phyloP scores from a whole-genome alignment of 805 yeast genomes.

The Sugiyamaella lignohabitans region DNA sequence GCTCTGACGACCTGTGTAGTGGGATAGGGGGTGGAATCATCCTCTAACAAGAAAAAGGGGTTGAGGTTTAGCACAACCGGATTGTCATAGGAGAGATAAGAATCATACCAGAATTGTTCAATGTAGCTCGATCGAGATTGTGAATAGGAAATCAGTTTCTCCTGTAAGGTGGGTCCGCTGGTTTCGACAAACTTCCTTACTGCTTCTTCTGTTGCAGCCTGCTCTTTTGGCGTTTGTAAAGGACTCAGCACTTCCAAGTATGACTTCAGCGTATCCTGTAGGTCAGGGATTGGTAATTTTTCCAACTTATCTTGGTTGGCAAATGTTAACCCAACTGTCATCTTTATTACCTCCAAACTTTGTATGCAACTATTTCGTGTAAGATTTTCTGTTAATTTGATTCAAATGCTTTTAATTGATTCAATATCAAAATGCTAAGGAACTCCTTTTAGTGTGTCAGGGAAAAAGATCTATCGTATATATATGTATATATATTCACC shows the following conservation, averaged over 20 bases:
- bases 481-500: too few species aligned
- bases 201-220: slow-evolving; percentile 51
- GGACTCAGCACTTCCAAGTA: slow-evolving; percentile 69
- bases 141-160: slow-evolving; percentile 55
- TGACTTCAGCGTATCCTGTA: slow-evolving; percentile 56
- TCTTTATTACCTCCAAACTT: too few species aligned
- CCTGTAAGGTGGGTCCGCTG: slow-evolving; percentile 54
- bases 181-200: slow-evolving; percentile 50
- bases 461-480: too few species aligned
- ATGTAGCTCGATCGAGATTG: slow-evolving; percentile 68
- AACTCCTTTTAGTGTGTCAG: too few species aligned
- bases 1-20: slow-evolving; percentile 59
- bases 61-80: slow-evolving; percentile 83
- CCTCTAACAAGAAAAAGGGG: slow-evolving; percentile 85
- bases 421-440: too few species aligned
- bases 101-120: slow-evolving; percentile 92
- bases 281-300: slow-evolving; percentile 75
- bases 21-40: slow-evolving; percentile 68
- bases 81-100: slow-evolving; percentile 74
- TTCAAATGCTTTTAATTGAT: too few species aligned
- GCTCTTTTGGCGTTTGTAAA: slow-evolving; percentile 71
- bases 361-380: too few species aligned
- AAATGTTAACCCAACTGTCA: slow-evolving; percentile 39
- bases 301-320: slow-evolving; percentile 51
- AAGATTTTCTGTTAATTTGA: too few species aligned